These are phyloP conservation scores for Colletotrichum eleusines DNA, from an alignment of 2,329 filamentous ascomycete genomes.

Conservation along the genomic window DNA sequence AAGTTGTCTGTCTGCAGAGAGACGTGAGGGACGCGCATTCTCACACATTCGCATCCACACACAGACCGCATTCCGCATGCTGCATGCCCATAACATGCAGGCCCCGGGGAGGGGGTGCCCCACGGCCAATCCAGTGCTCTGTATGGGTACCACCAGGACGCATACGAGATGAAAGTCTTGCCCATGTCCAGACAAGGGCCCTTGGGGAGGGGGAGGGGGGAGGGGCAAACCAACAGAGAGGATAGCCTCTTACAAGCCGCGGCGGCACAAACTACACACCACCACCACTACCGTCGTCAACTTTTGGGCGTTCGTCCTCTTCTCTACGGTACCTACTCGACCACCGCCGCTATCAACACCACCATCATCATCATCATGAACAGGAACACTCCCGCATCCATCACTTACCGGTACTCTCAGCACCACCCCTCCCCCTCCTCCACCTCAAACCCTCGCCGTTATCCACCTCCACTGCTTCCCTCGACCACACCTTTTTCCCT, in stretches of 20 bases:
- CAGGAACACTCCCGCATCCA: constrained; percentile 11
- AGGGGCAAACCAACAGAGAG: constrained; percentile 7
- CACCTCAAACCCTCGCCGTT: neutral
- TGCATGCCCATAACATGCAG: constrained; percentile 27
- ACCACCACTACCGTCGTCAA: constrained; percentile 24
- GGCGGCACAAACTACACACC: constrained; percentile 9
- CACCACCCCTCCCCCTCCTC: neutral
- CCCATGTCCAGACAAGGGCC: constrained; percentile 4
- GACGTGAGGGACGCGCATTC: constrained; percentile 14
- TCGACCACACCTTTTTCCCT: neutral
- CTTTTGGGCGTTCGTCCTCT: constrained; percentile 3
- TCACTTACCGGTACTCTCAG: no score
- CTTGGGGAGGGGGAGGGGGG: neutral
- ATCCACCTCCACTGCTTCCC: constrained; percentile 5
- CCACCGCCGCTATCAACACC: constrained; percentile 12
- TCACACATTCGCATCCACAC: constrained; percentile 36
- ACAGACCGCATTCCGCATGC: constrained; percentile 40
- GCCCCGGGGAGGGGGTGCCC: neutral
- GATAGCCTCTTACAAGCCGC: neutral
- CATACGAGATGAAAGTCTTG: constrained; percentile 17
- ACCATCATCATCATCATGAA: neutral
- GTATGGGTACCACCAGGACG: neutral
- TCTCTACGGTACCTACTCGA: no score
- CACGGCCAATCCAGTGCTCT: constrained; percentile 3
- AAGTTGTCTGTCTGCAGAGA: neutral